A percentile compares a stretch with the other conserved stretches of the same genome.
phyloP scores from a whole-genome alignment of 1,284 basidiomycete genomes.

The Cryptococcus jaspeensis region DNA sequence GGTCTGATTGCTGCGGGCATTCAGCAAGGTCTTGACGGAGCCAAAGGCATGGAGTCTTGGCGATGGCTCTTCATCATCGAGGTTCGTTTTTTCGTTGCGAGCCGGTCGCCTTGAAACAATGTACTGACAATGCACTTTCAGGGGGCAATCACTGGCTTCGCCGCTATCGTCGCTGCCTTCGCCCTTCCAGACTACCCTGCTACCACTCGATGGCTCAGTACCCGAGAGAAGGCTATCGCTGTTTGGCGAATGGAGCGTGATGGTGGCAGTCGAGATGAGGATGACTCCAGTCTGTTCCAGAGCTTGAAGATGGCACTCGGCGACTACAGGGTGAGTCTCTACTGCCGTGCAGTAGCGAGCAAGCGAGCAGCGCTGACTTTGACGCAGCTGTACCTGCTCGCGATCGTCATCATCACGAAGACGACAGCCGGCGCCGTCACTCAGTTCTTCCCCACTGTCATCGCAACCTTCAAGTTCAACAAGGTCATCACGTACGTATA shows the following conservation, averaged over 20 bases:
- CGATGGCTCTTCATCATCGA: slow-evolving; percentile 28
- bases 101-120: neutral
- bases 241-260: slow-evolving; percentile 26
- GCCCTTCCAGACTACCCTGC: slow-evolving; percentile 32
- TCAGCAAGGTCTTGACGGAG: slow-evolving; percentile 17
- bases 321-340: slow-evolving; percentile 19
- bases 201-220: slow-evolving; percentile 27
- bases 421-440: slow-evolving; percentile 25
- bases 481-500: slow-evolving; percentile 25
- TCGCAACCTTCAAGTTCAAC: slow-evolving; percentile 29
- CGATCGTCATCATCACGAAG: slow-evolving; percentile 26
- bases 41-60: slow-evolving; percentile 12
- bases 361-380: neutral
- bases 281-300: slow-evolving; percentile 16
- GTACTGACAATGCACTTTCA: neutral
- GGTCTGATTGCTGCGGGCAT: slow-evolving; percentile 25
- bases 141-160: slow-evolving; percentile 15
- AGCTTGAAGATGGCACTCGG: slow-evolving; percentile 19
- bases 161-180: slow-evolving; percentile 16
- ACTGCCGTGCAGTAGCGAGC: neutral
- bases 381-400: slow-evolving; percentile 22
- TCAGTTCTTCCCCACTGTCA: slow-evolving; percentile 36
- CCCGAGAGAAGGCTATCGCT: slow-evolving; percentile 26
- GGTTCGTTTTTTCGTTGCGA: neutral
- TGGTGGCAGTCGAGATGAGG: slow-evolving; percentile 22